Percentiles rank a stretch among this genome's conserved stretches.
Evolutionary conservation across 2,329 filamentous ascomycete genomes (phyloP).

Genomic region (Alternaria infectoria): DNA sequence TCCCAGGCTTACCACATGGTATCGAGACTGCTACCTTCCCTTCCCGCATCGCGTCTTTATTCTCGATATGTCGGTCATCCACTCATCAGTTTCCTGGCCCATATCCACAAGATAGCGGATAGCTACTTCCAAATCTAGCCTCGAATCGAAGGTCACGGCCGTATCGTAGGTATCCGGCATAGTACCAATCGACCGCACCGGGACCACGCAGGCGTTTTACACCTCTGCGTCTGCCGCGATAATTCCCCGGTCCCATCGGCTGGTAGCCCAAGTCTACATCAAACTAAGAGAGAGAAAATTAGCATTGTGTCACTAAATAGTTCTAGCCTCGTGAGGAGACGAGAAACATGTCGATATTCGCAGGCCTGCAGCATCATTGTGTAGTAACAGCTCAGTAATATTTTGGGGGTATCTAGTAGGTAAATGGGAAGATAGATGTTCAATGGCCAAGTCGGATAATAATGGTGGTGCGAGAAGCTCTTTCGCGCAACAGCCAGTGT

Average conservation of each 20-base stretch:
- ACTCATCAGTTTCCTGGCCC: not conserved
- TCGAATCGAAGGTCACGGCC: not conserved
- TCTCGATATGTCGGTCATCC: not conserved
- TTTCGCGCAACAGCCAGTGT: not conserved
- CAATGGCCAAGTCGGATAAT: not conserved
- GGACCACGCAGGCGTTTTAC: not conserved
- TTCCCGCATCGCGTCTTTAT: not conserved
- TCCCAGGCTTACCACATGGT: not conserved
- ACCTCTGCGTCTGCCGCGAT: not conserved
- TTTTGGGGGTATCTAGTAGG: constrained; percentile 12
- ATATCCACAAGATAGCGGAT: not conserved
- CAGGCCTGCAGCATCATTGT: not conserved
- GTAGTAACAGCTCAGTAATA: not conserved
- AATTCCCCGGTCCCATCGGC: not conserved
- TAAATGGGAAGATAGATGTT: not conserved
- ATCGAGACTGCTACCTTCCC: not conserved
- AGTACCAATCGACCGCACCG: not conserved
- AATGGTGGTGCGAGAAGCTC: not conserved
- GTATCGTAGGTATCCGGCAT: not conserved
- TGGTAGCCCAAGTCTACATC: not conserved
- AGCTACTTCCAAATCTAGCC: not conserved
- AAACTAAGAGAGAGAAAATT: not conserved
- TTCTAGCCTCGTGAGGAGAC: not conserved
- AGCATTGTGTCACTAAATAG: not conserved
- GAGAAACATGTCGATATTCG: not conserved